A percentile compares a stretch with the other conserved stretches of the same genome.
Evolutionary conservation across 805 yeast species (phyloP).

Genomic region (Wickerhamiella galacta): DNA sequence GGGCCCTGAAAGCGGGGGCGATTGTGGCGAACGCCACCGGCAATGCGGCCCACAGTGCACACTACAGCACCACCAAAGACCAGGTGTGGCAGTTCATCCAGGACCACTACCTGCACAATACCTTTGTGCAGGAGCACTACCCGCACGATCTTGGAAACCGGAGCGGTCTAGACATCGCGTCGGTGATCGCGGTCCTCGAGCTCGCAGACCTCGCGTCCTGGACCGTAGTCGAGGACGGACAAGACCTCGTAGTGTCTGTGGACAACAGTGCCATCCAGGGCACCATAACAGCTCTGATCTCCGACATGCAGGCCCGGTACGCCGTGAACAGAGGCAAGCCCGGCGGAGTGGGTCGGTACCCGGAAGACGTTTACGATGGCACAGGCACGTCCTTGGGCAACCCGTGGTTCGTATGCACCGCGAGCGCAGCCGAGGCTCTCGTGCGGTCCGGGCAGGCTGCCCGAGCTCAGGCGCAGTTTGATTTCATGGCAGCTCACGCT

Average conservation of each 20-base stretch:
- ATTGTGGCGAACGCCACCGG: conserved; percentile 16
- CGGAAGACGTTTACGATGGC: conserved; percentile 83
- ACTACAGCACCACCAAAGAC: conserved; percentile 1
- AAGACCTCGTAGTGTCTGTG: conserved; percentile 4
- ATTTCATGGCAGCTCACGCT: conserved; percentile 29
- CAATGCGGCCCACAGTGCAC: conserved; percentile 3
- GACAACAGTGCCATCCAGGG: conserved; percentile 1
- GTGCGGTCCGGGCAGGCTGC: not conserved
- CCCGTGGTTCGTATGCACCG: conserved; percentile 67
- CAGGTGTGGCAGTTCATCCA: conserved; percentile 7
- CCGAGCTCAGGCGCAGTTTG: conserved; percentile 8
- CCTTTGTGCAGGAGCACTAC: conserved; percentile 8
- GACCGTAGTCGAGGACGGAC: conserved; percentile 9
- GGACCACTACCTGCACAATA: conserved; percentile 5
- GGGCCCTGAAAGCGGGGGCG: conserved; percentile 47
- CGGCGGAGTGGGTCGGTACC: conserved; percentile 58
- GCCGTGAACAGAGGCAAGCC: conserved; percentile 40
- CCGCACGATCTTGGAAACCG: conserved; percentile 6
- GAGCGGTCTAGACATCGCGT: conserved; percentile 7
- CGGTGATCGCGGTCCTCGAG: conserved; percentile 7
- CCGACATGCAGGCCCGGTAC: conserved; percentile 56
- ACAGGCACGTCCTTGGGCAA: conserved; percentile 58
- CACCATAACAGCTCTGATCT: conserved; percentile 25
- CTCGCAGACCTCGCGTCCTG: conserved; percentile 8
- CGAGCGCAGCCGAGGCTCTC: conserved; percentile 21